Evolutionary conservation across 108 stramenopile species (phyloP), one percentile per base, ranked within the genome.

Genomic region (Licmophora abbreviata): DNA sequence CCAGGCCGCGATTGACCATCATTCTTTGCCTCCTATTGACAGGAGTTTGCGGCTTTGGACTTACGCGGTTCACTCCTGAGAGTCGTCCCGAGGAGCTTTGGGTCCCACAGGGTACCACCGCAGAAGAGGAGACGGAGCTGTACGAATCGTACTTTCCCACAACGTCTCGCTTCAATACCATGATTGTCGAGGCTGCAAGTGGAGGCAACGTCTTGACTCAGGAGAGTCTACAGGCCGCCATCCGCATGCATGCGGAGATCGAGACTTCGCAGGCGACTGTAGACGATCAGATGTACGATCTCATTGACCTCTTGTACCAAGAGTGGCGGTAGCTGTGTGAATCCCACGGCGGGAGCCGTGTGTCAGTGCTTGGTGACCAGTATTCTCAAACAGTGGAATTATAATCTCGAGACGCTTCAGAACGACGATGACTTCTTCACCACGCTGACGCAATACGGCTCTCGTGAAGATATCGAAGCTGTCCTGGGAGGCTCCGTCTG

Each of bases 301-400:
- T 63, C 26, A 26, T 50, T 5, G 73, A 74, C 43, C 27, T 81
- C n/a, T 8, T 81, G 80, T 31, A 51, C 55, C 18, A 52, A 60
- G 11, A 68, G 69, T n/a, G 75, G 80, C 1, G 80, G 73, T 20
- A 9, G n/a, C n/a, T 59, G 2, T 85, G 79, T 57, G 71, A 51
- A 33, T 44, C 54, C 7, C 29, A 36, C 36, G 56, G 29, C 45
- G 58, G 63, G 1, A 58, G n/a, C 59, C 8, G 64, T 69, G 17
- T 79, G 77, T 53, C 25, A 34, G 5, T 81, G 84, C 43, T 44
- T 79, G 12, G 44, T 77, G 9, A 41, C 56, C 0, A 69, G 74
- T 25, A 63, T 81, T 43, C 51, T 86, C 0, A 63, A 67, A 48
- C 49, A 61, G 27, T 86, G 84, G 84, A 69, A 79, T 54, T 86